phyloP scores from a whole-genome alignment of 768 basidiomycete genomes.

The Cantharellus cinnabarinus region DNA sequence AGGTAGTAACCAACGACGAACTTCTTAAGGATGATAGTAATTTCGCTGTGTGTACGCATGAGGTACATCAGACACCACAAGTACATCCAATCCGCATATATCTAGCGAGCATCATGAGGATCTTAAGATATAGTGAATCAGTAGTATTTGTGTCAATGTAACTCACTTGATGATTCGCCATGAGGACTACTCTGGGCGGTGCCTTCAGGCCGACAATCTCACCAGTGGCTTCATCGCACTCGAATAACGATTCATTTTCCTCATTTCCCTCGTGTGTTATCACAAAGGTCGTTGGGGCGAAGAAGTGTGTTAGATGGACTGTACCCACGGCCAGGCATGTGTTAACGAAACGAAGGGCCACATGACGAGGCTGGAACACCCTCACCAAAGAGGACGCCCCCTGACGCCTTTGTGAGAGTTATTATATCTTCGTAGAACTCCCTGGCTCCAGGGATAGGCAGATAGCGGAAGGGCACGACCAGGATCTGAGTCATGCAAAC shows the following conservation, averaged over 20 bases:
- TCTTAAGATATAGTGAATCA: too few species aligned
- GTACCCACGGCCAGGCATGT: neutral
- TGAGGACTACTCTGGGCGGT: slow-evolving; percentile 62
- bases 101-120: slow-evolving; percentile 18
- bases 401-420: slow-evolving; percentile 64
- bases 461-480: slow-evolving; percentile 25
- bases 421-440: slow-evolving; percentile 47
- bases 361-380: slow-evolving; percentile 6
- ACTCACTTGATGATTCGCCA: slow-evolving; percentile 81
- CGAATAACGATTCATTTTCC: slow-evolving; percentile 32
- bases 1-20: neutral
- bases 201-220: slow-evolving; percentile 40
- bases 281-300: slow-evolving; percentile 52
- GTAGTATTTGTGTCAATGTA: neutral
- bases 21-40: slow-evolving; percentile 81
- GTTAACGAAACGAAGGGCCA: neutral
- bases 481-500: slow-evolving; percentile 56
- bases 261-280: slow-evolving; percentile 59
- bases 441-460: slow-evolving; percentile 44
- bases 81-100: slow-evolving; percentile 72
- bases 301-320: slow-evolving; percentile 70
- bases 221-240: slow-evolving; percentile 32
- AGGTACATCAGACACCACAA: slow-evolving; percentile 70
- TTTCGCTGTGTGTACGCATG: slow-evolving; percentile 41
- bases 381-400: slow-evolving; percentile 54